Evolutionary conservation across 2,329 filamentous ascomycete genomes (phyloP).

Genomic region (Apiospora saccharicola): DNA sequence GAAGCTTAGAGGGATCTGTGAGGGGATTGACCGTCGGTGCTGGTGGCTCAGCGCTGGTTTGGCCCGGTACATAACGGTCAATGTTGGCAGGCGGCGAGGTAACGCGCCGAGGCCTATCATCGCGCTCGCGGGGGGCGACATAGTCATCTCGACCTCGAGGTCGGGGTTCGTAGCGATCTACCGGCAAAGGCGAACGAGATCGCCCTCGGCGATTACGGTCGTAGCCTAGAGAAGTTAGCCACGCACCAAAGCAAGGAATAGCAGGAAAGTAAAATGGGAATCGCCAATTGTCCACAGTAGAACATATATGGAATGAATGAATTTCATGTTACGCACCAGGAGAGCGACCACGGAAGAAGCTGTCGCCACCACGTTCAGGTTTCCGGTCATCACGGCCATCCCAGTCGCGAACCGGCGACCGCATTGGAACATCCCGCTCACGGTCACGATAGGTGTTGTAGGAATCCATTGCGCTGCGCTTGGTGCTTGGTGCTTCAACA

Average conservation of each 20-base stretch:
- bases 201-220: constrained; percentile 66
- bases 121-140: constrained; percentile 54
- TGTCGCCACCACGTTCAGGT: constrained; percentile 63
- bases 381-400: constrained; percentile 61
- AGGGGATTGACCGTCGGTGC: constrained; percentile 69
- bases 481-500: not conserved
- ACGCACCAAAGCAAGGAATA: not conserved
- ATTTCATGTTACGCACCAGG: constrained; percentile 64
- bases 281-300: constrained; percentile 2
- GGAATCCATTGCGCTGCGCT: constrained; percentile 56
- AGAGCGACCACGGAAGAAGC: constrained; percentile 72
- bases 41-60: constrained; percentile 60
- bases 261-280: not conserved
- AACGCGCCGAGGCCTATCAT: constrained; percentile 67
- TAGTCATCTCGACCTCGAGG: constrained; percentile 73
- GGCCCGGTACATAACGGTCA: constrained; percentile 84
- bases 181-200: constrained; percentile 74
- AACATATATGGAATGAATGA: not conserved
- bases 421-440: constrained; percentile 58
- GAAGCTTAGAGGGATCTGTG: constrained; percentile 73
- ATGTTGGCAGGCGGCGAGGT: constrained; percentile 74
- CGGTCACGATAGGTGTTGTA: constrained; percentile 62
- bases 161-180: constrained; percentile 81
- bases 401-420: constrained; percentile 65
- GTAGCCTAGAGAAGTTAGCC: constrained; percentile 52